A percentile compares a stretch with the other conserved stretches of the same genome.
These are phyloP conservation scores for Raffaelea ambrosiae DNA, from an alignment of 2,329 filamentous ascomycete species.

Conservation along the genomic window DNA sequence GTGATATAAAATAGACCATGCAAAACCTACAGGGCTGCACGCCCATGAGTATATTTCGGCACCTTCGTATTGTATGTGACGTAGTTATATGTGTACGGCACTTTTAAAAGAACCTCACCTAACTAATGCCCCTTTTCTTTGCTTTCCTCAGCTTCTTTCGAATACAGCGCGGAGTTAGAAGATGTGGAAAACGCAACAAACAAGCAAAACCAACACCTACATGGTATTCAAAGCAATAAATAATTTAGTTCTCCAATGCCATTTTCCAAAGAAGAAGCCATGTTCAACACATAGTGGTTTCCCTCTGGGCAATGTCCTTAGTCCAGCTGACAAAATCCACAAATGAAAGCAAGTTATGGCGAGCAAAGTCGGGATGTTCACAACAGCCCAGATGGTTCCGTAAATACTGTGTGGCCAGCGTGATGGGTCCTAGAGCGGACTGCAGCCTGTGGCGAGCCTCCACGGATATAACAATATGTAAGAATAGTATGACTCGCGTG, in stretches of 20 bases:
- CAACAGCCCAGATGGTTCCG: conserved; percentile 6
- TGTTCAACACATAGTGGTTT: conserved; percentile 7
- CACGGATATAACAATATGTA: conserved; percentile 13
- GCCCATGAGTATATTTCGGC: too few relatives aligned
- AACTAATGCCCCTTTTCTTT: conserved; percentile 1
- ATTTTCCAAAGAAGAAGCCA: conserved; percentile 13
- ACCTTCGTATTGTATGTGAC: too few relatives aligned
- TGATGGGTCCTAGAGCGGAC: conserved; percentile 14
- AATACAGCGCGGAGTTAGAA: conserved; percentile 3
- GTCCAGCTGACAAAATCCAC: conserved; percentile 12
- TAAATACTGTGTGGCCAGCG: conserved; percentile 9
- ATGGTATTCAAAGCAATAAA: conserved; percentile 13
- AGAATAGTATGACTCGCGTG: conserved; percentile 11
- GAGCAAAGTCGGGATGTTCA: conserved; percentile 6
- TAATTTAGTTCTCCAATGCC: conserved; percentile 5
- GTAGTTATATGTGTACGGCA: too few relatives aligned
- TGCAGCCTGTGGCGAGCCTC: conserved; percentile 14
- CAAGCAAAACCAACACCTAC: conserved; percentile 9
- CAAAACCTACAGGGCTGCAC: not conserved
- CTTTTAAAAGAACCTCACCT: too few relatives aligned
- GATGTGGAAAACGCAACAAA: conserved; percentile 6
- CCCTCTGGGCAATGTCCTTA: not conserved
- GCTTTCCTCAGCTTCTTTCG: conserved; percentile 4
- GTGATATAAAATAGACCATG: conserved; percentile 1
- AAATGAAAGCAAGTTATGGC: conserved; percentile 11